Evolutionary conservation across 352 stramenopile genomes (phyloP).

Genomic region (Globisporangium emineosum): DNA sequence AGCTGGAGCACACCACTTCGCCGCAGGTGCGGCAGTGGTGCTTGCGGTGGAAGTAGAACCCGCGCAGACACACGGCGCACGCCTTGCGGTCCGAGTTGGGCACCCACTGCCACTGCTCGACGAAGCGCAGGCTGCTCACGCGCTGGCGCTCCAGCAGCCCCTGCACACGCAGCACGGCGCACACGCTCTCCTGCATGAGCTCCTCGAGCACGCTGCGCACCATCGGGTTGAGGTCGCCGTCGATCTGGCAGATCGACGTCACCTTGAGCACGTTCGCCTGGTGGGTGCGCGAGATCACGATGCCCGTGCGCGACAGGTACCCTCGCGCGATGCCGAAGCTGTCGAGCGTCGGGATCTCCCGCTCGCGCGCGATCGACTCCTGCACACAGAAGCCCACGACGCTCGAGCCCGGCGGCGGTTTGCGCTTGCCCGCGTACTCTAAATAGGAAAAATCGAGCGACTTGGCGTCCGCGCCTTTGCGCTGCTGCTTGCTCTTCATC

Average conservation of each 20-base stretch:
- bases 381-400: slow-evolving; percentile 80
- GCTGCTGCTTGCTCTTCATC: slow-evolving; percentile 21
- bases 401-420: slow-evolving; percentile 23
- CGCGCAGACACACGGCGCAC: slow-evolving; percentile 72
- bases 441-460: slow-evolving; percentile 65
- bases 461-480: slow-evolving; percentile 10
- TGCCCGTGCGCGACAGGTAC: slow-evolving; percentile 53
- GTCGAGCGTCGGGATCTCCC: slow-evolving; percentile 64
- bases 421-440: slow-evolving; percentile 61
- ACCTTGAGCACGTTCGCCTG: slow-evolving; percentile 69
- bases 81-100: slow-evolving; percentile 69
- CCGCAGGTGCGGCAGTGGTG: slow-evolving; percentile 75
- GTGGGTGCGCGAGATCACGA: slow-evolving; percentile 73
- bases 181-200: slow-evolving; percentile 71
- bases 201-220: slow-evolving; percentile 42
- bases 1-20: slow-evolving; percentile 74
- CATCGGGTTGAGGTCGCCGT: slow-evolving; percentile 39
- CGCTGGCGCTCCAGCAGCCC: slow-evolving; percentile 66
- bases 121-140: slow-evolving; percentile 64
- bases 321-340: slow-evolving; percentile 60
- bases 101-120: slow-evolving; percentile 82
- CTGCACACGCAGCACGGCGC: slow-evolving; percentile 48
- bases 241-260: slow-evolving; percentile 69
- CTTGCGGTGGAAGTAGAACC: slow-evolving; percentile 79
- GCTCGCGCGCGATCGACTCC: slow-evolving; percentile 58